phyloP scores from a whole-genome alignment of 805 yeast genomes.

The Pichia occidentalis region DNA sequence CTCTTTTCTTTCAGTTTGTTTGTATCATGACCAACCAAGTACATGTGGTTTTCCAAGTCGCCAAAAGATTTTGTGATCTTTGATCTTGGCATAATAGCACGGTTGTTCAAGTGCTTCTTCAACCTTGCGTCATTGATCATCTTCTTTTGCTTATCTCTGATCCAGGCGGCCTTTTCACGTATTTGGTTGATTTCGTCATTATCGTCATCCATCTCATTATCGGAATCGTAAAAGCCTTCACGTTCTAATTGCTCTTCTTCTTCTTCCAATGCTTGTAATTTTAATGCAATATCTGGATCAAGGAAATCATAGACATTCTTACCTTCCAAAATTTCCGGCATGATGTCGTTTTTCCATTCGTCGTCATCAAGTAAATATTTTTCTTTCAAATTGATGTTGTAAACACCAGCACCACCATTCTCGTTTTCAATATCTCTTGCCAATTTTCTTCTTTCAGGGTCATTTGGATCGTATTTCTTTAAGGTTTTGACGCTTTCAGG shows the following conservation, averaged over 20 bases:
- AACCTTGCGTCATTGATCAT: conserved; percentile 86
- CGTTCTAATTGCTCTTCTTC: conserved; percentile 92
- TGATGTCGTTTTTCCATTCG: conserved; percentile 94
- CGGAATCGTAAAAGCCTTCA: conserved; percentile 95
- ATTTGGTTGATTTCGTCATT: conserved; percentile 61
- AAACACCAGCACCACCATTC: conserved; percentile 99
- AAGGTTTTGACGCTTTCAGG: conserved; percentile 65
- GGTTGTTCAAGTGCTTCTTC: conserved; percentile 81
- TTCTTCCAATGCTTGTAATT: conserved; percentile 90
- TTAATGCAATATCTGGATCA: conserved; percentile 91
- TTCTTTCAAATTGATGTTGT: conserved; percentile 87
- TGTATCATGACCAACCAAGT: conserved; percentile 84
- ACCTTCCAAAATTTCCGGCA: conserved; percentile 97
- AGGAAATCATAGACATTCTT: conserved; percentile 94
- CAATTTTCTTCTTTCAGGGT: conserved; percentile 74
- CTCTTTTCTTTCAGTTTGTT: conserved; percentile 46
- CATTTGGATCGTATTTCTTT: conserved; percentile 67
- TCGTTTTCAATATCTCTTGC: conserved; percentile 88
- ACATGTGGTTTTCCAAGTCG: conserved; percentile 86
- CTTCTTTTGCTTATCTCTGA: conserved; percentile 88
- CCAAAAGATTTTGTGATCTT: conserved; percentile 67
- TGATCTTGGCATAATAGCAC: conserved; percentile 85
- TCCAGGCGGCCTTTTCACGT: conserved; percentile 87
- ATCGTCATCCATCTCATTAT: conserved; percentile 55
- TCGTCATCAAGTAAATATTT: conserved; percentile 89